Conservation (phyloP, 345 rosid genomes). For the Adansonia digitata region DNA sequence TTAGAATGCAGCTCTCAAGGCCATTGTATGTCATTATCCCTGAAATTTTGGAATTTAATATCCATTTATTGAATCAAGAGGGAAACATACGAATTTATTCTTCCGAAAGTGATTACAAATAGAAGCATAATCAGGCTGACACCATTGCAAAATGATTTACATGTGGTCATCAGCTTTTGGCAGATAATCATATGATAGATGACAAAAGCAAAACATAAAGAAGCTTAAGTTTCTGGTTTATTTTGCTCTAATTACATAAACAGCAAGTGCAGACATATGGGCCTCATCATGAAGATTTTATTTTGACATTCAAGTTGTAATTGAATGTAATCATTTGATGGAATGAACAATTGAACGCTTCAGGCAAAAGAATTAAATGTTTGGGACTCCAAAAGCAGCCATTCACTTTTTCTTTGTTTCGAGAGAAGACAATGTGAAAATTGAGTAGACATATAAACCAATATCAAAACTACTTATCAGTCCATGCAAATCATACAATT, state of each 20-base stretch:
- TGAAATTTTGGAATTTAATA: conserved; percentile 24
- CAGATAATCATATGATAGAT: not conserved
- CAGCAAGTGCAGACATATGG: not conserved
- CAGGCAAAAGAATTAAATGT: not conserved
- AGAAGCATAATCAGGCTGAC: conserved; percentile 3
- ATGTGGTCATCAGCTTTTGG: not conserved
- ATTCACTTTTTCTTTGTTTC: not conserved
- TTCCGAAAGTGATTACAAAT: not conserved
- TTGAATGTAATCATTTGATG: not conserved
- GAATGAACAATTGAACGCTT: not conserved
- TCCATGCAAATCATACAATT: not conserved
- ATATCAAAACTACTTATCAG: not conserved
- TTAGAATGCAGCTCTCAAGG: conserved; percentile 74
- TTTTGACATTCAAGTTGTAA: not conserved
- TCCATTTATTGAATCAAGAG: not conserved
- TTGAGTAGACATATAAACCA: not conserved
- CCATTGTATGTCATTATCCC: conserved; percentile 84
- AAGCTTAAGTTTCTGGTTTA: not conserved
- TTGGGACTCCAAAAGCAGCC: not conserved
- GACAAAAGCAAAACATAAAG: not conserved
- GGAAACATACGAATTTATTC: not conserved
- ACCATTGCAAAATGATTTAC: not conserved
- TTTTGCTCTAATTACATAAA: not conserved
- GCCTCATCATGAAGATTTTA: not conserved
- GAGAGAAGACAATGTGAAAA: not conserved